A percentile compares a stretch with the other conserved stretches of the same genome.
Evolutionary conservation across 441 rosid genomes (phyloP).

Genomic region (Euphorbia neoarborescens): DNA sequence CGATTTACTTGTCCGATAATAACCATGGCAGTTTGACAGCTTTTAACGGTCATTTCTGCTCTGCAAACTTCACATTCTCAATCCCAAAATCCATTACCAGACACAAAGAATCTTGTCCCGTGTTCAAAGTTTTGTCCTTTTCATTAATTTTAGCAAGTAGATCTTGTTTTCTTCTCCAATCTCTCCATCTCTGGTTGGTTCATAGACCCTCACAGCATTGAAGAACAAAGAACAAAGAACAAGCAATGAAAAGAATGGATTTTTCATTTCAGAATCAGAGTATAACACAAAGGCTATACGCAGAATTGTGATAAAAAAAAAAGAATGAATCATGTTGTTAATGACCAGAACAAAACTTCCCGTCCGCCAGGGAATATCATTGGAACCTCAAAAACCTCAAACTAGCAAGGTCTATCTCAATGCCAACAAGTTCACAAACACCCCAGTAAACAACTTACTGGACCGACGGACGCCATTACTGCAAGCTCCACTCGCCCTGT

Average conservation of each 20-base stretch:
- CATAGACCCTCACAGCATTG: neutral
- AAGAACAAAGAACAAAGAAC: neutral
- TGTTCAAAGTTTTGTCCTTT: slow-evolving; percentile 1
- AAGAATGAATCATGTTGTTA: slow-evolving; percentile 22
- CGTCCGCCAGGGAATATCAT: slow-evolving; percentile 21
- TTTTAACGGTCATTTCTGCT: neutral
- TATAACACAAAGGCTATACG: too few species aligned
- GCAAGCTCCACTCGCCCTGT: slow-evolving; percentile 20
- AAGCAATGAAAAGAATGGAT: neutral
- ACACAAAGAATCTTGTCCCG: slow-evolving; percentile 14
- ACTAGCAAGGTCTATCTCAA: slow-evolving; percentile 16
- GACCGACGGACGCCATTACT: slow-evolving; percentile 19
- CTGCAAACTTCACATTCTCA: neutral
- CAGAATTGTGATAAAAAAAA: slow-evolving; percentile 4
- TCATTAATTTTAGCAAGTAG: neutral
- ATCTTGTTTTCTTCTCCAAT: neutral
- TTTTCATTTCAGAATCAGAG: neutral
- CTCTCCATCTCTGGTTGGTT: neutral
- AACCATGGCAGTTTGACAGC: neutral
- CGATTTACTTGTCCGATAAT: neutral
- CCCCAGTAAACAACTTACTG: slow-evolving; percentile 16
- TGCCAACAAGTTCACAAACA: slow-evolving; percentile 16
- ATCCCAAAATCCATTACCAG: neutral
- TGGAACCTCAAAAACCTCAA: slow-evolving; percentile 19
- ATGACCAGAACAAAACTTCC: slow-evolving; percentile 35